Evolutionary conservation across 2,329 filamentous ascomycete genomes (phyloP), one percentile per base, ranked within the genome.

Genomic region (Huntiella decipiens): DNA sequence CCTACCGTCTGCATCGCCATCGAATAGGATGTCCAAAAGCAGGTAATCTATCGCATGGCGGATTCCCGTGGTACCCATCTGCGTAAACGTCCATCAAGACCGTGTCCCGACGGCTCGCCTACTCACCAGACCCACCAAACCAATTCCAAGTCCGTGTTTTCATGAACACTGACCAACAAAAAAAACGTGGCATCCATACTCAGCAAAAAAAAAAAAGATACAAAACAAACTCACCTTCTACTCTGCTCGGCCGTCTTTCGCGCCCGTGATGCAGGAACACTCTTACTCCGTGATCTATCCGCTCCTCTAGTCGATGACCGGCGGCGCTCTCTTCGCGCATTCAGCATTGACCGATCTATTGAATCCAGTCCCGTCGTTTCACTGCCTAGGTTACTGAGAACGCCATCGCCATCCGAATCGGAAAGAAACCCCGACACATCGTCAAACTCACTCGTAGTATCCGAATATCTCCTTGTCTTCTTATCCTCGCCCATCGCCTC

Each of bases 391-490:
- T 44, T 44, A 41, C 44, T 46, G 41, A 44, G 46, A 13, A 38
- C 36, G 17, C 12, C 40, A 10, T 43, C 40, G 3, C 10, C 31
- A 6, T 33, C 22, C 8, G 7, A 16, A 15, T 43, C 40, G 22
- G 22, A 28, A 28, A 28, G 22, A 6, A 28, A 8, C 22, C 22
- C 22, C 3, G 40, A 15, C 3, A 43, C 15, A 10, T 46, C 40
- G n/a, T 50, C 44, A 19, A 46, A 35, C 11, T 46, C 44, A 36
- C 48, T 50, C 19, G 48, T 28, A 28, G 22, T 28, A 28, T 28
- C 22, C 22, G 22, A 28, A 28, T 28, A 28, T 7, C 22, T 28
- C 22, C 22, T 28, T 3, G 22, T 28, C 5, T 8, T 28, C 6
- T 28, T 7, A 6, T 28, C 22, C 7, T 28, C 5, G 7, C 1